These are phyloP conservation scores for Boletus mariae DNA, from an alignment of 1,284 basidiomycete species.

Conservation along the genomic window DNA sequence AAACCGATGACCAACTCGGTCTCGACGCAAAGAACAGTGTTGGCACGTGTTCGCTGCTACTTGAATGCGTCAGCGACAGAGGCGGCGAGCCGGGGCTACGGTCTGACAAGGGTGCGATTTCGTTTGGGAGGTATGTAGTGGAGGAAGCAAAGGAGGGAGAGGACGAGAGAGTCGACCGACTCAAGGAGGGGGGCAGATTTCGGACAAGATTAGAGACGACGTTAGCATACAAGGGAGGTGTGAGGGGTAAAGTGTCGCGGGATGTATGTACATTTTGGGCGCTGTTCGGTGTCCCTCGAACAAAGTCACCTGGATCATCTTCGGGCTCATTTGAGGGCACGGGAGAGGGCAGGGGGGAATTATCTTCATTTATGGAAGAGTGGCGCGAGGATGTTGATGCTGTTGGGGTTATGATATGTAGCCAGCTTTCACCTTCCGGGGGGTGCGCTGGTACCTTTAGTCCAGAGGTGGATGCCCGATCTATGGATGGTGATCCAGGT, in stretches of 20 bases:
- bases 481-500: slow-evolving; percentile 8
- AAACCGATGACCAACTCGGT: slow-evolving; percentile 27
- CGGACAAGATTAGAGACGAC: slow-evolving; percentile 21
- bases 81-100: slow-evolving; percentile 15
- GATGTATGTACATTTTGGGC: slow-evolving; percentile 1
- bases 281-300: slow-evolving; percentile 6
- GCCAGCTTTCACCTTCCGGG: slow-evolving; percentile 33
- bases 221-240: slow-evolving; percentile 27
- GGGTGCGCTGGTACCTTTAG: slow-evolving; percentile 15
- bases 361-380: slow-evolving; percentile 13
- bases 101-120: slow-evolving; percentile 16
- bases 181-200: slow-evolving; percentile 12
- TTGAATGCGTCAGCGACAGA: slow-evolving; percentile 15
- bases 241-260: slow-evolving; percentile 11
- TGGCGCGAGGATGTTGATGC: slow-evolving; percentile 22
- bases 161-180: slow-evolving; percentile 6
- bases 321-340: slow-evolving; percentile 5
- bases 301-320: slow-evolving; percentile 4
- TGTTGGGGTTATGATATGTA: slow-evolving; percentile 32
- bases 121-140: slow-evolving; percentile 5
- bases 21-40: slow-evolving; percentile 18
- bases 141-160: slow-evolving; percentile 10
- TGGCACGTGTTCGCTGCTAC: slow-evolving; percentile 14
- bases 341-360: neutral
- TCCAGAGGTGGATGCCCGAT: slow-evolving; percentile 15